Evolutionary conservation across 164 flowering plant genomes (phyloP), one percentile per base, ranked within the genome.

Genomic region (Tinospora cordifolia): DNA sequence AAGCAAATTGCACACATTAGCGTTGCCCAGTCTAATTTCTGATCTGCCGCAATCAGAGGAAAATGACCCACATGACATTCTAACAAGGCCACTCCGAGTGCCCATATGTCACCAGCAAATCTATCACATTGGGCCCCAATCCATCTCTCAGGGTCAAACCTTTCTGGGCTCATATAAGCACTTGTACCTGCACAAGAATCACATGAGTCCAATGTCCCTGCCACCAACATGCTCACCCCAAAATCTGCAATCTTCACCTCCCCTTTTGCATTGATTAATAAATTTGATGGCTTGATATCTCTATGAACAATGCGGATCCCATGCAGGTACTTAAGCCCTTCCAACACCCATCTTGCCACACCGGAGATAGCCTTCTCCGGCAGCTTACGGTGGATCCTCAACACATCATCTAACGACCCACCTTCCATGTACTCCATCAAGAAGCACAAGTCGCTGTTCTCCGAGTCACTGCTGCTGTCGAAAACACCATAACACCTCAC

Each of bases 151-250:
- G 83, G 78, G 59, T 88, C 86, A 36, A 88, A 66, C 74, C 90
- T 77, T 63, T 86, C 89, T 0, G 89, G 89, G 58, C 91, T 84
- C 91, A 87, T 87, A 68, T 87, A 87, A 0, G 88, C 88, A n/a
- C 76, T 74, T 4, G 90, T 86, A 3, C 90, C 92, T 70, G 67
- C 74, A 58, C 22, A 75, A 0, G 77, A 60, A 22, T 79, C 69
- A 13, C 75, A 8, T 22, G 69, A 38, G 13, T 74, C 69, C 0
- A 22, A 3, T 0, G 66, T 34, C 17, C 74, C 69, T 8, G 25
- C 75, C 59, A 76, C 72, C 2, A 82, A 51, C 47, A 69, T 71
- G 30, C 90, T 84, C 36, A 77, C 85, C 14, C 90, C 90, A 66
- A 88, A 88, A 72, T 88, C 92, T 0, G 88, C 85, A 49, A 88